Conservation (phyloP, 2,329 filamentous ascomycete species). For the Aspergillus persii region DNA sequence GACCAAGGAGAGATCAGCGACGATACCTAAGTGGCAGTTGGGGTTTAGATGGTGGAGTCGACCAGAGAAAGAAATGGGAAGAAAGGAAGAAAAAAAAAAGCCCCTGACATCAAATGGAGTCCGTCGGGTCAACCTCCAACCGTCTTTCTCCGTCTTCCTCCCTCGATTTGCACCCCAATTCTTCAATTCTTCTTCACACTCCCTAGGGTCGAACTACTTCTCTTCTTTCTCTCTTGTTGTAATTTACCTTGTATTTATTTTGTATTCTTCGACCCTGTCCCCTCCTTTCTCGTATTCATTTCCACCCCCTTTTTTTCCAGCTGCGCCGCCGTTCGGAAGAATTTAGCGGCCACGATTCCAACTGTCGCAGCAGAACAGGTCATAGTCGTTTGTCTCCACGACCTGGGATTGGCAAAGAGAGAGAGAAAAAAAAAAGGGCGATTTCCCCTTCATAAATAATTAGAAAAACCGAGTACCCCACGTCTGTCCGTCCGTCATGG, state of each 20-base stretch:
- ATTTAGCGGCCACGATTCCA: neutral
- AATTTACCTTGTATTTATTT: neutral
- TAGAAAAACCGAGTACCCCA: neutral
- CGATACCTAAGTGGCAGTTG: neutral
- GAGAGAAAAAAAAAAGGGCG: neutral
- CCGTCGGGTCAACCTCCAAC: neutral
- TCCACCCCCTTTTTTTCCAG: neutral
- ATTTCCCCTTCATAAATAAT: neutral
- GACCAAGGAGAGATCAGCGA: neutral
- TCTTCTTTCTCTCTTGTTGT: neutral
- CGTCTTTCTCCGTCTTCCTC: neutral
- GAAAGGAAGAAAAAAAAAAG: neutral
- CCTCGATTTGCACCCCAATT: neutral
- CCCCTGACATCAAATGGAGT: neutral
- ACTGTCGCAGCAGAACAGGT: neutral
- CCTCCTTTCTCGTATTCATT: neutral
- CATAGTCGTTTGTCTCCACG: neutral
- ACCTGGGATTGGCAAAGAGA: neutral
- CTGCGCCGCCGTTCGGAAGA: neutral
- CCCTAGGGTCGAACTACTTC: constrained; percentile 1
- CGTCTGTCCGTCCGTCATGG: constrained; percentile 25
- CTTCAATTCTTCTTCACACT: neutral
- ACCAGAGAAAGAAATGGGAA: neutral
- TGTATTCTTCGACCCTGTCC: neutral
- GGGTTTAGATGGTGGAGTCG: neutral